phyloP scores from a whole-genome alignment of 1,139 yeast species.

The Nakaseomyces uthaithaninus region DNA sequence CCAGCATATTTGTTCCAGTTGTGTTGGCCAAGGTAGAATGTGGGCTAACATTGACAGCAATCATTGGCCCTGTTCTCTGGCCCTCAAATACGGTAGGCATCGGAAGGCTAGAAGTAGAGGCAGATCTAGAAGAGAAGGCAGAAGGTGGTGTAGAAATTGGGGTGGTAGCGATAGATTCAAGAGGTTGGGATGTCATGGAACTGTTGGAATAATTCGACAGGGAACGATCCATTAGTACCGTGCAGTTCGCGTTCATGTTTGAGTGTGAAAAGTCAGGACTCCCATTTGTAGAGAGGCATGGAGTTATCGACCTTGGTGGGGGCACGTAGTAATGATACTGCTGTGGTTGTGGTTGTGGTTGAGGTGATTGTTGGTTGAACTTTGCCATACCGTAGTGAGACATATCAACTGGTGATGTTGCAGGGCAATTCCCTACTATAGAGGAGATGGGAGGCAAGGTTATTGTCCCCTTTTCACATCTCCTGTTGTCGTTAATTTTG shows the following conservation, averaged over 20 bases:
- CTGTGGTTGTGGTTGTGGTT: background rate
- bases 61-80: constrained; percentile 1
- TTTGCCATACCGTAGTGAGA: background rate
- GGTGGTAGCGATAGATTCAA: background rate
- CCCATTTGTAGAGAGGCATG: constrained; percentile 2
- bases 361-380: background rate
- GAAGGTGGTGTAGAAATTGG: constrained; percentile 6
- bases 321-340: constrained; percentile 6
- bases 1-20: too few species aligned
- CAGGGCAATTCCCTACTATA: constrained; percentile 1
- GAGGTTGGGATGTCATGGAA: constrained; percentile 1
- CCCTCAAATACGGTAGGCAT: constrained; percentile 7
- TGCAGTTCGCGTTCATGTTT: background rate
- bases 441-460: constrained; percentile 5
- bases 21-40: too few species aligned
- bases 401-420: background rate
- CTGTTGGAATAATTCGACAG: constrained; percentile 5
- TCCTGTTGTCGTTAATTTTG: background rate
- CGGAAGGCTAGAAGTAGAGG: background rate
- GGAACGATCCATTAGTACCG: constrained; percentile 4
- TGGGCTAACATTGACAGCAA: too few species aligned
- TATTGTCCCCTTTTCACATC: background rate
- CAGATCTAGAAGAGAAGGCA: constrained; percentile 3
- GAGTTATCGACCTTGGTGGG: constrained; percentile 6
- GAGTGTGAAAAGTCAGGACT: constrained; percentile 3